Conservation (phyloP, 345 rosid species). For the Adansonia digitata region DNA sequence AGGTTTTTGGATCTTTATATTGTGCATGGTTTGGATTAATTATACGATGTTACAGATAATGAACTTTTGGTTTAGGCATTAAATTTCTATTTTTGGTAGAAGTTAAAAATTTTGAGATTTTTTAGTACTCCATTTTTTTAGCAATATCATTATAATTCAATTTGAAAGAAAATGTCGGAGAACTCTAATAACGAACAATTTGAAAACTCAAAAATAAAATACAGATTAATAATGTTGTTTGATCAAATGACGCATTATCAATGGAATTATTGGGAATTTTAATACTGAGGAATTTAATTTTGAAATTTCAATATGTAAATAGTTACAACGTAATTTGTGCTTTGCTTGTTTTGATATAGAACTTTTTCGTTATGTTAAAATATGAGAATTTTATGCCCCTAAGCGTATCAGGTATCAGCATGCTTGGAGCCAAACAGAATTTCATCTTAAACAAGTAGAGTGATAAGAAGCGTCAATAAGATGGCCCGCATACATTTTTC, state of each 20-base stretch:
- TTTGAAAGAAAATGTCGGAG: not conserved
- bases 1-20: not conserved
- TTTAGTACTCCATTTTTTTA: not conserved
- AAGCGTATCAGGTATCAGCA: no score
- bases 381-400: not conserved
- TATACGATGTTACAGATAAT: not conserved
- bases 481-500: not conserved
- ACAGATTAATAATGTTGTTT: not conserved
- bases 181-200: not conserved
- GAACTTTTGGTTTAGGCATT: not conserved
- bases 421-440: not conserved
- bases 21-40: not conserved
- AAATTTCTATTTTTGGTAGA: not conserved
- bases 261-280: not conserved
- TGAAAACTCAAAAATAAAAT: not conserved
- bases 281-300: not conserved
- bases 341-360: not conserved
- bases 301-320: not conserved
- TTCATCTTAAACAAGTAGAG: not conserved
- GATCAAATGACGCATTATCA: not conserved
- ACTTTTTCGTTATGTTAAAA: not conserved
- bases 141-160: not conserved
- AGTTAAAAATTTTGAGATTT: not conserved
- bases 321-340: not conserved
- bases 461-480: not conserved